Conservation (phyloP, 306 rosid species). For the Prunus dulcis region DNA sequence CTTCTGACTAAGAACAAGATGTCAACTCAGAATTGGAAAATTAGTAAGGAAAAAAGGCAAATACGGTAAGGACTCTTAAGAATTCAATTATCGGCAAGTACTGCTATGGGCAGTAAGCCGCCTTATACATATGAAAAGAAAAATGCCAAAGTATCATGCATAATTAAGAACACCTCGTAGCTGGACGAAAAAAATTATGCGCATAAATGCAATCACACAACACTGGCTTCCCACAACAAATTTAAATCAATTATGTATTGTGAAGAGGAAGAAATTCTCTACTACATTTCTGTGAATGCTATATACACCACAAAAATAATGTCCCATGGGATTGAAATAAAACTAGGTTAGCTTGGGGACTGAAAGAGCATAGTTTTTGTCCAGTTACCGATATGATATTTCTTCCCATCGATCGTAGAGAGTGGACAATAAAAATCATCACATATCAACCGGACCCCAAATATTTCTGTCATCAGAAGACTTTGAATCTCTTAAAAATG, state of each 20-base stretch:
- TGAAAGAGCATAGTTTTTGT: not conserved
- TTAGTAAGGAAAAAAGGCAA: too few species aligned
- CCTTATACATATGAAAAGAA: too few species aligned
- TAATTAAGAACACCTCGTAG: not conserved
- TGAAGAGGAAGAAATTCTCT: too few species aligned
- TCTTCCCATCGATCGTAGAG: slow-evolving; percentile 6
- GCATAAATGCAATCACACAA: too few species aligned
- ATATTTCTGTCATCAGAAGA: slow-evolving; percentile 54
- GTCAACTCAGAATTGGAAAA: too few species aligned
- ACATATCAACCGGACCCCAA: slow-evolving; percentile 74
- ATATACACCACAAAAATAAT: not conserved
- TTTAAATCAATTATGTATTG: too few species aligned
- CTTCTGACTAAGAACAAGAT: too few species aligned
- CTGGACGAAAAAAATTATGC: not conserved
- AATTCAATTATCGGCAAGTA: too few species aligned
- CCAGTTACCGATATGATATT: not conserved
- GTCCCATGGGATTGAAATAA: not conserved
- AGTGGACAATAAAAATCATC: slow-evolving; percentile 23
- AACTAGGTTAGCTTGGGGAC: not conserved
- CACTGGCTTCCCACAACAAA: not conserved
- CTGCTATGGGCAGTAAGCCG: too few species aligned
- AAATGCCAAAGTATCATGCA: not conserved
- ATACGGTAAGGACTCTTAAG: too few species aligned
- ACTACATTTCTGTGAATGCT: too few species aligned
- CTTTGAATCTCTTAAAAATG: slow-evolving; percentile 44